Evolutionary conservation across 2,329 filamentous ascomycete genomes (phyloP).

Genomic region (Alternaria conjuncta): DNA sequence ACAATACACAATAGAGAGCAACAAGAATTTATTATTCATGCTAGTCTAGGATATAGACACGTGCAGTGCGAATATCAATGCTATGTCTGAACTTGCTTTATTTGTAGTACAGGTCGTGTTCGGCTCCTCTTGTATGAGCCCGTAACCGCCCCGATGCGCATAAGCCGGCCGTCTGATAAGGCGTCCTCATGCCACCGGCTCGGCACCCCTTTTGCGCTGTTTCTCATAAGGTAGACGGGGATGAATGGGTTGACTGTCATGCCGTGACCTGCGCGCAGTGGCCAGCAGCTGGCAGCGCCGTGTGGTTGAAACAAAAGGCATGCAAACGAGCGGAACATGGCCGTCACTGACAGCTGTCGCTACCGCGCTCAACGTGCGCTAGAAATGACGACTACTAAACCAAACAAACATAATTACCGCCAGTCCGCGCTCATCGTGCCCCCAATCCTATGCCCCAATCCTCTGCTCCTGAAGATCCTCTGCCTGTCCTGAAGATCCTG

Average conservation of each 20-base stretch:
- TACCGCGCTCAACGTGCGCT: background rate
- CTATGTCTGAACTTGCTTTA: background rate
- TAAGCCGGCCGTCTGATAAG: slow-evolving; percentile 4
- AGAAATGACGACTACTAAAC: background rate
- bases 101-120: background rate
- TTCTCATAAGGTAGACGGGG: slow-evolving; percentile 7
- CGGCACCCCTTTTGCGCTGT: slow-evolving; percentile 10
- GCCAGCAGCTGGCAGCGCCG: slow-evolving; percentile 6
- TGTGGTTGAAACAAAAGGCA: slow-evolving; percentile 23
- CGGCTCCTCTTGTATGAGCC: background rate
- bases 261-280: slow-evolving; percentile 10
- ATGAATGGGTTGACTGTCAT: slow-evolving; percentile 8
- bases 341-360: slow-evolving; percentile 11
- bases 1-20: background rate
- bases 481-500: slow-evolving; percentile 1
- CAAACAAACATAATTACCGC: slow-evolving; percentile 10
- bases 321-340: slow-evolving; percentile 17
- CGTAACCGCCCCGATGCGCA: slow-evolving; percentile 15
- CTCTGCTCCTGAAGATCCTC: slow-evolving; percentile 1
- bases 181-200: background rate
- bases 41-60: background rate
- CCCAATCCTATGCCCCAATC: background rate
- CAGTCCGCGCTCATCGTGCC: background rate
- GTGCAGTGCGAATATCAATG: background rate
- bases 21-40: background rate